Conservation (phyloP, 2,329 filamentous ascomycete genomes). For the Venturia oleaginea region DNA sequence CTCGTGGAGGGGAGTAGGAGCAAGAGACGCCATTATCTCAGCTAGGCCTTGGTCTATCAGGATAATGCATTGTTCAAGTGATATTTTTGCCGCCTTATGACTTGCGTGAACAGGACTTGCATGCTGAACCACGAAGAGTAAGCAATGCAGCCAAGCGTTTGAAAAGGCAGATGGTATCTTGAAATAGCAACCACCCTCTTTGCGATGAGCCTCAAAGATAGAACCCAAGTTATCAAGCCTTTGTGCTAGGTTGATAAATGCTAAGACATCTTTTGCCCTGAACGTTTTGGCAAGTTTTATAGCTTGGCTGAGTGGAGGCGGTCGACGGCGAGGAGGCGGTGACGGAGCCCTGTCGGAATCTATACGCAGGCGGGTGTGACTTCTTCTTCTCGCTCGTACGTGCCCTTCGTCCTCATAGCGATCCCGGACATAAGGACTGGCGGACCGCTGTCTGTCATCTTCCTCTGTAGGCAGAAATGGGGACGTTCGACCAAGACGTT, state of each 20-base stretch:
- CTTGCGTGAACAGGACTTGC: background rate
- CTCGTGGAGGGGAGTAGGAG: background rate
- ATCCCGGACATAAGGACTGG: background rate
- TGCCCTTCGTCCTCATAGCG: background rate
- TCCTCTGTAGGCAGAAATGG: background rate
- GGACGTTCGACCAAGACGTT: background rate
- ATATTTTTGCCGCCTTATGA: background rate
- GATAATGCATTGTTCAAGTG: background rate
- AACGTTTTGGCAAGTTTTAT: background rate
- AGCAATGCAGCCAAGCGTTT: constrained; percentile 7
- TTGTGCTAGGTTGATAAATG: background rate
- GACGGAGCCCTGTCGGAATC: background rate
- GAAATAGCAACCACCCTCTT: background rate
- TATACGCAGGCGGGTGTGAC: too few relatives aligned
- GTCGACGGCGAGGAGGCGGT: background rate
- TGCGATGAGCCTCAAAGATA: background rate
- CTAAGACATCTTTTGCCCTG: background rate
- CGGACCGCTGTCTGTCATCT: background rate
- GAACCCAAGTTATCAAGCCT: background rate
- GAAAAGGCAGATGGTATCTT: background rate
- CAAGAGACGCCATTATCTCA: constrained; percentile 1
- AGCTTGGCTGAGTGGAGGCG: background rate
- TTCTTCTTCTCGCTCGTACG: too few relatives aligned
- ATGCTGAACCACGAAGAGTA: background rate
- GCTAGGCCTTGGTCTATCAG: background rate